These are phyloP conservation scores for Aspergillus thermomutatus DNA, from an alignment of 2,329 filamentous ascomycete genomes.

Conservation along the genomic window DNA sequence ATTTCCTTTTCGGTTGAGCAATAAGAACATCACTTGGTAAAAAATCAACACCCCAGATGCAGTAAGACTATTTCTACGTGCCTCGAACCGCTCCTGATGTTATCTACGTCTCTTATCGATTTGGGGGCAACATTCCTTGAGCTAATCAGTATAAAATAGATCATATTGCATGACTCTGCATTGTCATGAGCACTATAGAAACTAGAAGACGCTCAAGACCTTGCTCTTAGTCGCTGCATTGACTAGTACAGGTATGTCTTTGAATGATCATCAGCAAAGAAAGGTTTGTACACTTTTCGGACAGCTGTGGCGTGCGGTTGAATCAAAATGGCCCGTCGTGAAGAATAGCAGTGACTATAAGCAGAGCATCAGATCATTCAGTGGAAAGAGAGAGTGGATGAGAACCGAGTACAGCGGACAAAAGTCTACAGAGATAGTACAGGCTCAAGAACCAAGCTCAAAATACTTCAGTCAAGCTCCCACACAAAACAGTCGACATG, in stretches of 20 bases:
- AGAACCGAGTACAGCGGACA: neutral
- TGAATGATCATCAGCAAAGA: neutral
- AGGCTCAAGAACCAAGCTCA: neutral
- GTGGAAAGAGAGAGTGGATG: neutral
- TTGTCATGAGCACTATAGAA: neutral
- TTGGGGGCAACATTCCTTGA: neutral
- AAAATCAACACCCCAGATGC: neutral
- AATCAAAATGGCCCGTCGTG: neutral
- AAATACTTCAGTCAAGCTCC: neutral
- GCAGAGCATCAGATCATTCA: neutral
- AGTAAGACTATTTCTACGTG: neutral
- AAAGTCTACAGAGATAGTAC: neutral
- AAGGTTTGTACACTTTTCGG: neutral
- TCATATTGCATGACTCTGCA: constrained; percentile 6
- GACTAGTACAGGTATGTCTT: neutral
- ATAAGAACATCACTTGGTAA: neutral
- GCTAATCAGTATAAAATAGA: neutral
- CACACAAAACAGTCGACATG: neutral
- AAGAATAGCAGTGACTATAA: neutral
- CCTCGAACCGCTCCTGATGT: neutral
- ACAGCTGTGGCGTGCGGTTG: neutral
- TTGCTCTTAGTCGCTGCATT: neutral
- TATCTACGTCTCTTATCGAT: neutral
- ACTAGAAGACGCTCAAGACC: neutral
- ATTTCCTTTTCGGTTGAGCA: neutral